Conservation (phyloP, 2,329 filamentous ascomycete species). For the Trichoderma hamatum region DNA sequence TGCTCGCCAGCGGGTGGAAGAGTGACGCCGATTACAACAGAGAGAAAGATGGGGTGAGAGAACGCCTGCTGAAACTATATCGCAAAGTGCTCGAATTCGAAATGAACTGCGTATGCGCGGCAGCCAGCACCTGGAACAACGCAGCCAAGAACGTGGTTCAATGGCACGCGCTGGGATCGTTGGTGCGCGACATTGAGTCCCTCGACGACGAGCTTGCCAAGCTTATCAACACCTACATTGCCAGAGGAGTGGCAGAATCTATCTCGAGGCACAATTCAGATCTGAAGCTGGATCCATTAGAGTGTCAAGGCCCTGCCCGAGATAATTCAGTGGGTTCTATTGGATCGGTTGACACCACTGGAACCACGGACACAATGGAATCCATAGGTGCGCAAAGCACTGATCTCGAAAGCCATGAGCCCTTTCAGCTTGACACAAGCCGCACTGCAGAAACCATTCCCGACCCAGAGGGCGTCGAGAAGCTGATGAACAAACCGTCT, state of each 20-base stretch:
- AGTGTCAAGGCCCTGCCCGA: neutral
- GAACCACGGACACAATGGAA: neutral
- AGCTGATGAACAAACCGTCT: neutral
- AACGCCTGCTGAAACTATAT: constrained; percentile 37
- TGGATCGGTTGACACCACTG: neutral
- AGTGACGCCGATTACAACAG: constrained; percentile 33
- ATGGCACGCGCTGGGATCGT: constrained; percentile 38
- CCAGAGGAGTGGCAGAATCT: constrained; percentile 26
- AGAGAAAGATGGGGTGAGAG: constrained; percentile 31
- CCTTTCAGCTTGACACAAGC: neutral
- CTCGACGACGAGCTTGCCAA: constrained; percentile 35
- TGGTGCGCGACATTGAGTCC: constrained; percentile 36
- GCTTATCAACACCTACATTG: constrained; percentile 33
- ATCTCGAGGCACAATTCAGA: constrained; percentile 30
- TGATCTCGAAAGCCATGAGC: neutral
- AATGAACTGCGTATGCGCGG: constrained; percentile 46
- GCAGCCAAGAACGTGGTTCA: constrained; percentile 43
- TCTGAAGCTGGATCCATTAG: constrained; percentile 10
- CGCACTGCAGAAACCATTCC: neutral
- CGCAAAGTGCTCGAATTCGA: constrained; percentile 43
- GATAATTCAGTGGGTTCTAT: neutral
- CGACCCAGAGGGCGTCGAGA: neutral
- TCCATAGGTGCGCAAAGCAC: neutral
- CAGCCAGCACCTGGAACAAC: constrained; percentile 43
- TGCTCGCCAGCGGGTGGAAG: constrained; percentile 34